Conservation (phyloP, 345 rosid genomes). For the Eucalyptus dawsonii region DNA sequence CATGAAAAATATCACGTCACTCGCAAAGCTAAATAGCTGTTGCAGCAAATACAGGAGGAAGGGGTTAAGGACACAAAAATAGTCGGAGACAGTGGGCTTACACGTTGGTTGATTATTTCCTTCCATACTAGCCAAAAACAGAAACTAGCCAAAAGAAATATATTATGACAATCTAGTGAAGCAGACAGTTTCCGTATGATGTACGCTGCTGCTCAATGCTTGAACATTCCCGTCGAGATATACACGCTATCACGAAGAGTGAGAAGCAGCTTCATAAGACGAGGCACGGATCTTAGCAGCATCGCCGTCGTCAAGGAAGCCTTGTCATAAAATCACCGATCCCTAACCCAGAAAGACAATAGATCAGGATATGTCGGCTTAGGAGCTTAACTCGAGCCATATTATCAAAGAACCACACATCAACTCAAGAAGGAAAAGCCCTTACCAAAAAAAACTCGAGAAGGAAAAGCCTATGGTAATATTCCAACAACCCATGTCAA, state of each 20-base stretch:
- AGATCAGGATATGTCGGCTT: background rate
- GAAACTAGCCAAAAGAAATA: background rate
- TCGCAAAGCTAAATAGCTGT: background rate
- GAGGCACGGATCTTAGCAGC: background rate
- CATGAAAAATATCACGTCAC: background rate
- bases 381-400: background rate
- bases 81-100: background rate
- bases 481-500: background rate
- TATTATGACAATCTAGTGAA: background rate
- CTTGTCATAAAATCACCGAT: background rate
- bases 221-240: background rate
- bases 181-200: background rate
- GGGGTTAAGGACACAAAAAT: background rate
- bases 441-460: background rate
- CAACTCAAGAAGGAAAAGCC: background rate
- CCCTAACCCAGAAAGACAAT: background rate
- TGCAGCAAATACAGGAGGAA: background rate
- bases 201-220: background rate
- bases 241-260: background rate
- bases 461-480: background rate
- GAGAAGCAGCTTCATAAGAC: background rate
- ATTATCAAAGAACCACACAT: background rate
- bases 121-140: background rate
- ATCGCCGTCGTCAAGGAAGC: background rate
- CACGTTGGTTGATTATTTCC: background rate